Conservation (phyloP, 108 stramenopile species). For the Fragilariopsis cylindrus region DNA sequence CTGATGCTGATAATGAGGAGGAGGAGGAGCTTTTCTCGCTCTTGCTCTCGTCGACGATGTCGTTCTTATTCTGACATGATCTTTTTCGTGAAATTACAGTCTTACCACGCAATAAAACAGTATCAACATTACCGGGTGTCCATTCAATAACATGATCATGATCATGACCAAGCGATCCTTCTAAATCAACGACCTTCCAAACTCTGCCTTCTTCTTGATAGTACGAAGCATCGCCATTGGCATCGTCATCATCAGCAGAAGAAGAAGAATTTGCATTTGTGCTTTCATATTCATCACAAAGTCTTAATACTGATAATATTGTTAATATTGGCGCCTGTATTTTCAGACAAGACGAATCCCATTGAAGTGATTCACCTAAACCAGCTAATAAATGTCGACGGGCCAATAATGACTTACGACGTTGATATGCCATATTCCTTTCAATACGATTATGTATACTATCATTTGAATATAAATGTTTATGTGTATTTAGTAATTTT, state of each 20-base stretch:
- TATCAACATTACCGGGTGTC: neutral
- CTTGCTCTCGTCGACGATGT: neutral
- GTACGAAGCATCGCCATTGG: neutral
- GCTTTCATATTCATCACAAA: constrained; percentile 10
- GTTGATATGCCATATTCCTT: neutral
- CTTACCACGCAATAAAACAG: neutral
- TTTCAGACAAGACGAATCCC: constrained; percentile 11
- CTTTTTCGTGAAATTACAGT: neutral
- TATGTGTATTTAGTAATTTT: neutral
- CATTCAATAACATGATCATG: neutral
- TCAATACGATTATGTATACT: neutral
- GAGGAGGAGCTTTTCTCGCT: neutral
- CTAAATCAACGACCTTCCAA: too few species aligned
- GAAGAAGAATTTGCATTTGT: neutral
- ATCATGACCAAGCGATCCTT: neutral
- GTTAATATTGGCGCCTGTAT: constrained; percentile 22
- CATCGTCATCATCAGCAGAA: neutral
- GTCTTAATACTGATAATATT: constrained; percentile 16
- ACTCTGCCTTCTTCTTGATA: too few species aligned
- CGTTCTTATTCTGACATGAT: neutral
- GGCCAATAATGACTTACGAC: constrained; percentile 1
- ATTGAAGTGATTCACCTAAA: constrained; percentile 13
- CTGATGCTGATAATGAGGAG: neutral
- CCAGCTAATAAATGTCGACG: constrained; percentile 9
- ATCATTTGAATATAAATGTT: neutral